A percentile compares a stretch with the other conserved stretches of the same genome.
Evolutionary conservation across 331 rosid genomes (phyloP).

Genomic region (Erythrophleum ivorense): DNA sequence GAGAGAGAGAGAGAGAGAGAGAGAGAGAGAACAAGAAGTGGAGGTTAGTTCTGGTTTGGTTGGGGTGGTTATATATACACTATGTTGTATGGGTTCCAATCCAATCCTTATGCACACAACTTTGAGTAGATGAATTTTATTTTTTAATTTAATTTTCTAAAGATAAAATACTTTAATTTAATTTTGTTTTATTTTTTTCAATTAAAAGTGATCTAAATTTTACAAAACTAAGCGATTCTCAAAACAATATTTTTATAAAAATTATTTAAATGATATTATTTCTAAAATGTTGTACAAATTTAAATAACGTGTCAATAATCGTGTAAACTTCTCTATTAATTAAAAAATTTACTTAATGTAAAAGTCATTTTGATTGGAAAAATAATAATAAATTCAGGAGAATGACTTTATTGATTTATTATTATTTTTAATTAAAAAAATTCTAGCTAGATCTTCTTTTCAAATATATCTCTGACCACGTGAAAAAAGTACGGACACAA

Average conservation of each 20-base stretch:
- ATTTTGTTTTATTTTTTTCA: no score
- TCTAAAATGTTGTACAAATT: no score
- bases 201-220: no score
- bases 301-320: no score
- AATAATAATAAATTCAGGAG: not conserved
- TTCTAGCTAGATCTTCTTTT: constrained; percentile 13
- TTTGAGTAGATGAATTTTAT: not conserved
- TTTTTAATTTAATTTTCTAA: no score
- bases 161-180: no score
- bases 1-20: no score
- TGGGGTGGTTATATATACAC: constrained; percentile 17
- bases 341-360: not conserved
- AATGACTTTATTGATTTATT: not conserved
- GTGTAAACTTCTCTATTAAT: no score
- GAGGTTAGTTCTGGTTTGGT: not conserved
- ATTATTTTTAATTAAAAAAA: not conserved
- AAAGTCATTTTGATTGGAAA: not conserved
- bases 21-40: not conserved
- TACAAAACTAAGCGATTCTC: no score
- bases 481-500: constrained; percentile 47
- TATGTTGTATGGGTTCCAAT: not conserved
- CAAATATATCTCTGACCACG: constrained; percentile 40
- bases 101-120: not conserved
- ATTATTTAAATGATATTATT: no score
- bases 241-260: no score